Conservation (phyloP, 176 grass and related monocot genomes). For the Juncus effusus region DNA sequence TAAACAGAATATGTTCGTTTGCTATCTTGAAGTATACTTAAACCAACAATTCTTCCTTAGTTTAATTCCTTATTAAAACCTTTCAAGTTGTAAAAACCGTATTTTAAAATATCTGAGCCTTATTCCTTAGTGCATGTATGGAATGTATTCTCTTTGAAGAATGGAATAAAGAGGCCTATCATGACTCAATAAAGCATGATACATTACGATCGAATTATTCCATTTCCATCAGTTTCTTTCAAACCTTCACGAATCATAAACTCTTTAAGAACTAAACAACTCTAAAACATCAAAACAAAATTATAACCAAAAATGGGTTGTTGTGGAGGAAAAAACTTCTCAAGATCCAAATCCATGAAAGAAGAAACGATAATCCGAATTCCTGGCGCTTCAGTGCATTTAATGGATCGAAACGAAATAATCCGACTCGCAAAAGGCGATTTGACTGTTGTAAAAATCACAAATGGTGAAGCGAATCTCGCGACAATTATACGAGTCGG, state of each 20-base stretch:
- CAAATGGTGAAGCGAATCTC: constrained; percentile 47
- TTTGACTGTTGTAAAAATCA: constrained; percentile 44
- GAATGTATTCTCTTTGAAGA: constrained; percentile 45
- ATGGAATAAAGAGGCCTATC: constrained; percentile 56
- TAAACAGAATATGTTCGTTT: too few species aligned
- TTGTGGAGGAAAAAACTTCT: constrained; percentile 37
- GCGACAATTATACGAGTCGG: constrained; percentile 64
- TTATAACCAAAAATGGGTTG: constrained; percentile 42
- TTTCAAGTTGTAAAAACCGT: constrained; percentile 17
- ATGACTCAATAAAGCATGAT: constrained; percentile 28
- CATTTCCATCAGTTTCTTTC: constrained; percentile 18
- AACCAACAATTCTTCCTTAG: too few species aligned
- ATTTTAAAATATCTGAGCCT: constrained; percentile 28
- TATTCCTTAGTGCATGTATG: constrained; percentile 23
- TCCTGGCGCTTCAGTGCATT: constrained; percentile 58
- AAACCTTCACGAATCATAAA: not conserved
- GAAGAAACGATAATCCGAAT: constrained; percentile 68
- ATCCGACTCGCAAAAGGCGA: constrained; percentile 65
- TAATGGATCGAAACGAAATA: constrained; percentile 40
- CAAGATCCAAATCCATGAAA: constrained; percentile 27
- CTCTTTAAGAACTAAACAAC: not conserved
- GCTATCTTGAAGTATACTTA: too few species aligned
- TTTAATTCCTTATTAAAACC: constrained; percentile 6
- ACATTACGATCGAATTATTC: constrained; percentile 43
- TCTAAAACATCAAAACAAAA: not conserved